A percentile compares a stretch with the other conserved stretches of the same genome.
Conservation (phyloP, 176 grass and related monocot genomes). For the Areca catechu region DNA sequence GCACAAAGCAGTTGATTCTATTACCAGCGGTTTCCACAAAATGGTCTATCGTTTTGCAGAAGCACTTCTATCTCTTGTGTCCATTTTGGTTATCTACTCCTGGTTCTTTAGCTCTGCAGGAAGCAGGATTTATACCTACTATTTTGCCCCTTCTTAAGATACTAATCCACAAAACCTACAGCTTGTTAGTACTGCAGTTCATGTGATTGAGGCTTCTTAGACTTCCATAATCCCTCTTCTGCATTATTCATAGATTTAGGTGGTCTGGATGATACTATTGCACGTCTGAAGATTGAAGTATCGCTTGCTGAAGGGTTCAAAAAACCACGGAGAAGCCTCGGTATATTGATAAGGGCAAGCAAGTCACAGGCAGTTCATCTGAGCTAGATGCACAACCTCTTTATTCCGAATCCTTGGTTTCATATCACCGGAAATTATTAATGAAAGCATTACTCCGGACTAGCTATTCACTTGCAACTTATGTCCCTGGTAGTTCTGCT, state of each 20-base stretch:
- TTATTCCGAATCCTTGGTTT: constrained; percentile 41
- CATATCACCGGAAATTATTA: constrained; percentile 49
- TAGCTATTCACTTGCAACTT: constrained; percentile 67
- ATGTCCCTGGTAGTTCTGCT: constrained; percentile 58
- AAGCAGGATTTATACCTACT: constrained; percentile 72
- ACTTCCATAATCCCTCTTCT: constrained; percentile 75
- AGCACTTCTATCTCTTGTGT: constrained; percentile 59
- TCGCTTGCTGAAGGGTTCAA: constrained; percentile 23
- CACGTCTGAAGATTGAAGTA: constrained; percentile 61
- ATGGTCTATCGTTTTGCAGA: constrained; percentile 64
- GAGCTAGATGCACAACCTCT: constrained; percentile 23
- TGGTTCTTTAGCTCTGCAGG: constrained; percentile 77
- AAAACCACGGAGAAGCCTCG: constrained; percentile 20
- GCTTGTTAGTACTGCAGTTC: constrained; percentile 52
- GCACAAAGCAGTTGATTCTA: constrained; percentile 70
- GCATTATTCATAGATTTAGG: constrained; percentile 69
- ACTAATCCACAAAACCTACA: constrained; percentile 51
- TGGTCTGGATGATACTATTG: constrained; percentile 68
- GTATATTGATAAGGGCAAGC: constrained; percentile 39
- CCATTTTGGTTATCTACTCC: constrained; percentile 66
- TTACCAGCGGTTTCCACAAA: constrained; percentile 46
- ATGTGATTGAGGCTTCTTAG: constrained; percentile 74
- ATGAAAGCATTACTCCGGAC: constrained; percentile 65
- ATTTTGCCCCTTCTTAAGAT: constrained; percentile 71
- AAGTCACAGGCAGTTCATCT: constrained; percentile 27